phyloP scores from a whole-genome alignment of 768 basidiomycete genomes.

The Astraeus odoratus region DNA sequence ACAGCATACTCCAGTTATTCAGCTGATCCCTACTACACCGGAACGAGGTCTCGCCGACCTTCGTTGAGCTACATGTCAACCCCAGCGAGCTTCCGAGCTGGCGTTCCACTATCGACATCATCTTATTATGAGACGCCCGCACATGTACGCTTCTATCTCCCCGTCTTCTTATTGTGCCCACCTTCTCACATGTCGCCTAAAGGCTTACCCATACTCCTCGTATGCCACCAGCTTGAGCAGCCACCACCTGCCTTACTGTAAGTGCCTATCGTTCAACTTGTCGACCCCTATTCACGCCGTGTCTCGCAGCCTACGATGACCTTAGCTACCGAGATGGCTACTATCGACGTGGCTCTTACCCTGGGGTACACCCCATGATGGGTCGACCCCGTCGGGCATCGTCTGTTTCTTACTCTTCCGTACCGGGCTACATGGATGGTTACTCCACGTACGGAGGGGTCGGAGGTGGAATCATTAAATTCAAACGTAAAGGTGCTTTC shows the following conservation, averaged over 20 bases:
- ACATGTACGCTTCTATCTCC: constrained; percentile 30
- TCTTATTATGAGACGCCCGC: constrained; percentile 37
- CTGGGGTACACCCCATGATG: constrained; percentile 17
- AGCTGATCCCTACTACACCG: constrained; percentile 27
- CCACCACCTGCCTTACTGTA: constrained; percentile 38
- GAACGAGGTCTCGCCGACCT: constrained; percentile 25
- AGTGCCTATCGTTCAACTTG: constrained; percentile 6
- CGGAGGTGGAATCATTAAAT: constrained; percentile 49
- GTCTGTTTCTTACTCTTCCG: constrained; percentile 33
- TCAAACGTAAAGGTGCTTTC: constrained; percentile 67
- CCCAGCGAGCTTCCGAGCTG: constrained; percentile 9
- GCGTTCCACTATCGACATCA: constrained; percentile 27
- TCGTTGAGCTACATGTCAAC: constrained; percentile 29
- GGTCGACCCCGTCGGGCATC: constrained; percentile 31
- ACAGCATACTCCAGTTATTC: constrained; percentile 21
- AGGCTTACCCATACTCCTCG: constrained; percentile 39
- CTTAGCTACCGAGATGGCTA: constrained; percentile 42
- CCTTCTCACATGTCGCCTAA: constrained; percentile 2
- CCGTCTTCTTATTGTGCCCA: neutral
- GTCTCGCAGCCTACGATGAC: constrained; percentile 48
- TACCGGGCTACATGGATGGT: constrained; percentile 32
- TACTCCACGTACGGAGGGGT: constrained; percentile 37
- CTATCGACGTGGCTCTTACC: constrained; percentile 32
- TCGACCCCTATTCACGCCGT: constrained; percentile 1
- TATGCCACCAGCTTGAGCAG: constrained; percentile 36